Conservation (phyloP, 352 stramenopile species). For the Albugo laibachii region DNA sequence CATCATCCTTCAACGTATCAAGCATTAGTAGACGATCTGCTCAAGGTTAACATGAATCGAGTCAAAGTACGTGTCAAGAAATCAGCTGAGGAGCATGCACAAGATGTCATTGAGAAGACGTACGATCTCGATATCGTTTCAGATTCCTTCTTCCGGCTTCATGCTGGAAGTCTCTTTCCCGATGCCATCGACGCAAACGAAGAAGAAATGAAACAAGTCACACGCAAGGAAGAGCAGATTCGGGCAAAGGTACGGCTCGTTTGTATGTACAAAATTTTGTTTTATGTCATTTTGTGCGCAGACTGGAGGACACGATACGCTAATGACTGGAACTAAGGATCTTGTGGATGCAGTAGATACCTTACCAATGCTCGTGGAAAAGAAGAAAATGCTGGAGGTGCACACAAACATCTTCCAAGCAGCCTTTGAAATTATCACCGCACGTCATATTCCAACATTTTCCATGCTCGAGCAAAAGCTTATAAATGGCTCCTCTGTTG, state of each 20-base stretch:
- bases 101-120: slow-evolving; percentile 27
- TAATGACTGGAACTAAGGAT: slow-evolving; percentile 68
- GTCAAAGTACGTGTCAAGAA: slow-evolving; percentile 82
- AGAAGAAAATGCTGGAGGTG: slow-evolving; percentile 79
- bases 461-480: slow-evolving; percentile 76
- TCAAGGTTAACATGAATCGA: slow-evolving; percentile 90
- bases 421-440: slow-evolving; percentile 54
- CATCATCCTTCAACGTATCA: slow-evolving; percentile 90
- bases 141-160: slow-evolving; percentile 68
- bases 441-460: slow-evolving; percentile 60
- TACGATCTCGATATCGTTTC: slow-evolving; percentile 68
- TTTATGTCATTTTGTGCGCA: slow-evolving; percentile 3
- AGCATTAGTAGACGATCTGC: slow-evolving; percentile 91
- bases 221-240: slow-evolving; percentile 72
- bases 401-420: slow-evolving; percentile 80
- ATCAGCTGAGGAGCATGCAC: slow-evolving; percentile 12
- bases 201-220: slow-evolving; percentile 76
- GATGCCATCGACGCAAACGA: slow-evolving; percentile 77
- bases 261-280: not conserved
- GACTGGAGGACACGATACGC: slow-evolving; percentile 36
- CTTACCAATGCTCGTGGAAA: slow-evolving; percentile 55
- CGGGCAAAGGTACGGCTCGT: slow-evolving; percentile 15
- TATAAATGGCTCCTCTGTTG: slow-evolving; percentile 54
- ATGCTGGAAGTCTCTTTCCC: slow-evolving; percentile 53
- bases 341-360: slow-evolving; percentile 69